These are phyloP conservation scores for Fusarium goolgardi DNA, from an alignment of 2,329 filamentous ascomycete species.

Conservation along the genomic window DNA sequence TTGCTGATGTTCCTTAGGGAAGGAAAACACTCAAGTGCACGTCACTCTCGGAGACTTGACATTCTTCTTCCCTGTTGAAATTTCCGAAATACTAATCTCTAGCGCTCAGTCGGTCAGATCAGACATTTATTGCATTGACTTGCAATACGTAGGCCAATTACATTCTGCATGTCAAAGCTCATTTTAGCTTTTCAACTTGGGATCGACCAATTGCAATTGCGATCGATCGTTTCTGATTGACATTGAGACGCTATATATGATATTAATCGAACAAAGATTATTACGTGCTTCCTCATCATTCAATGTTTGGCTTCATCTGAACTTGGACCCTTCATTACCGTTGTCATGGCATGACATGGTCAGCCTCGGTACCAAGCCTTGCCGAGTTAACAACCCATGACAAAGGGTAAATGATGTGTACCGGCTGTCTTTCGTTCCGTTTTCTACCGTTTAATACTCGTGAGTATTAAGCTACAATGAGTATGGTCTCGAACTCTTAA, in stretches of 20 bases:
- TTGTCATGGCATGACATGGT: not conserved
- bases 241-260: not conserved
- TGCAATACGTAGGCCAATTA: constrained; percentile 31
- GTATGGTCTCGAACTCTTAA: not conserved
- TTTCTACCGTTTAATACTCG: not conserved
- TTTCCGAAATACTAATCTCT: constrained; percentile 36
- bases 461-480: not conserved
- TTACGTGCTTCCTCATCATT: constrained; percentile 1
- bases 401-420: not conserved
- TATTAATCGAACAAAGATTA: not conserved
- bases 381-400: not conserved
- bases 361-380: constrained; percentile 8
- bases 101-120: constrained; percentile 20
- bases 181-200: constrained; percentile 16
- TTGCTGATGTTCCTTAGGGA: not conserved
- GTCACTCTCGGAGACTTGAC: constrained; percentile 45
- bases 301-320: not conserved
- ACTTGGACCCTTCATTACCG: not conserved
- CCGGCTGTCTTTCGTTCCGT: not conserved
- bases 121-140: constrained; percentile 27
- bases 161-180: constrained; percentile 10
- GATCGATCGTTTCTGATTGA: constrained; percentile 3
- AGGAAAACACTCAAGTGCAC: not conserved
- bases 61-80: constrained; percentile 39
- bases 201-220: constrained; percentile 28